Evolutionary conservation across 225 moss, liverwort and hornwort genomes (phyloP).

Genomic region (Bryoerythrophyllum caledonicum): DNA sequence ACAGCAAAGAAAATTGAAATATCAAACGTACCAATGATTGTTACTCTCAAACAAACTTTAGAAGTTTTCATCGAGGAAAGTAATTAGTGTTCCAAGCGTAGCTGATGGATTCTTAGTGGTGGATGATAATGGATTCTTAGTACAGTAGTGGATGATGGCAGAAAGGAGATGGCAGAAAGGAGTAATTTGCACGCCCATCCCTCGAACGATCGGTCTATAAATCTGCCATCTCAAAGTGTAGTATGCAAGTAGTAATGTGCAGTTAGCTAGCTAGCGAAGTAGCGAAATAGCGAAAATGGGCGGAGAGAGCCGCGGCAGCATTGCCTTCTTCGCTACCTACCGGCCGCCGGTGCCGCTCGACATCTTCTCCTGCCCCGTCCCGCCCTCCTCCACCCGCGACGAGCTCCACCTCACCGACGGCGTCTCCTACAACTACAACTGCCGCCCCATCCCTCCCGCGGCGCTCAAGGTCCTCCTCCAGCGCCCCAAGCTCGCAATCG

Average conservation of each 20-base stretch:
- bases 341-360: constrained; percentile 10
- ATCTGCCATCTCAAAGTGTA: background rate
- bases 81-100: background rate
- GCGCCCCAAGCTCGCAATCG: background rate
- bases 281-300: constrained; percentile 8
- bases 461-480: background rate
- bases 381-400: background rate
- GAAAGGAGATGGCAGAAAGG: background rate
- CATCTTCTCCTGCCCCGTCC: constrained; percentile 13
- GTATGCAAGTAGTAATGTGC: background rate
- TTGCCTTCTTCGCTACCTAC: constrained; percentile 4
- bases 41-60: background rate
- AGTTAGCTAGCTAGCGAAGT: no score
- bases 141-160: background rate
- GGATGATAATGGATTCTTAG: no score
- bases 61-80: background rate
- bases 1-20: background rate
- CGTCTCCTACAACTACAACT: constrained; percentile 1
- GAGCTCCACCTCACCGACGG: constrained; percentile 5
- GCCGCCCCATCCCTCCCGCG: background rate
- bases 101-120: background rate
- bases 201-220: background rate
- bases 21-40: background rate
- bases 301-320: constrained; percentile 10
- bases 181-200: background rate